These are phyloP conservation scores for Biscogniauxia sp. DNA, from an alignment of 2,329 filamentous ascomycete species.

Conservation along the genomic window DNA sequence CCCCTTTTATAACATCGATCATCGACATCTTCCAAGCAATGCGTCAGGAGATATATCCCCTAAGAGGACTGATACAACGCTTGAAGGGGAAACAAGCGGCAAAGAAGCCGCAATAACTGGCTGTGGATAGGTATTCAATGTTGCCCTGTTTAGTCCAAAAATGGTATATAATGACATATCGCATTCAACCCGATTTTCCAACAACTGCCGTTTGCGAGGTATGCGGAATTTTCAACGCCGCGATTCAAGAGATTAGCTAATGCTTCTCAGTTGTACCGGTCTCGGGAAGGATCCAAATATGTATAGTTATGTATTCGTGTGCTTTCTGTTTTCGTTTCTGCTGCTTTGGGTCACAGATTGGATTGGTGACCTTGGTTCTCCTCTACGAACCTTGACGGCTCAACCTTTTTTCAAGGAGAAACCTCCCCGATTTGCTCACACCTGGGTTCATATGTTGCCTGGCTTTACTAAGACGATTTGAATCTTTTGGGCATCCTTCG, in stretches of 20 bases:
- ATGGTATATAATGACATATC: background rate
- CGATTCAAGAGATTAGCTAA: background rate
- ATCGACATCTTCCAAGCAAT: background rate
- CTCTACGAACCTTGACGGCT: background rate
- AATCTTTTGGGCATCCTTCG: background rate
- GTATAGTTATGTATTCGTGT: background rate
- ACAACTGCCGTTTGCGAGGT: background rate
- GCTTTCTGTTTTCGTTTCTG: background rate
- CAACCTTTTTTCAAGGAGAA: background rate
- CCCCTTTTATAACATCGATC: background rate
- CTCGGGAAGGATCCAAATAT: background rate
- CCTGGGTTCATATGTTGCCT: background rate
- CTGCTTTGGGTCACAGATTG: background rate
- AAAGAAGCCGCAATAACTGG: background rate
- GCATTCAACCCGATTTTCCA: background rate
- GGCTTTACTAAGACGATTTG: background rate
- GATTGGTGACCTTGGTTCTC: conserved; percentile 1
- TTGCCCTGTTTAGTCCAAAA: background rate
- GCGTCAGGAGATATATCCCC: background rate
- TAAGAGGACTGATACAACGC: background rate
- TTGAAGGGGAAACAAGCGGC: background rate
- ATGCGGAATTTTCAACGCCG: background rate
- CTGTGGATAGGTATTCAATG: background rate
- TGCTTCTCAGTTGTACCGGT: background rate
- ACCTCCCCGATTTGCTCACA: too few relatives aligned